These are phyloP conservation scores for Termitomyces sp. DNA, from an alignment of 768 basidiomycete species.

Conservation along the genomic window DNA sequence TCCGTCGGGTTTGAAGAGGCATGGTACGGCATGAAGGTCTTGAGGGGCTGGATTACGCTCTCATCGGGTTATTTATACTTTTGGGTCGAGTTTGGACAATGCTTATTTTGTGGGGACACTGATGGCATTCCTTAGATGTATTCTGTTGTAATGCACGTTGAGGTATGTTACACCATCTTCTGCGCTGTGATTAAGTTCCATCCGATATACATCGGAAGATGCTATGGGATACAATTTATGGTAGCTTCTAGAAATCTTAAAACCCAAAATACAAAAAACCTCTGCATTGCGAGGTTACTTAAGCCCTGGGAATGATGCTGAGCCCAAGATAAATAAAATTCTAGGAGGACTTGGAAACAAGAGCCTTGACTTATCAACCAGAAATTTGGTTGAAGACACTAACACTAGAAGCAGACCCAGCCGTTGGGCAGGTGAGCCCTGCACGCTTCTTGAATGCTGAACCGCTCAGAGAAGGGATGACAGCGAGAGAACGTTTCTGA, in stretches of 20 bases:
- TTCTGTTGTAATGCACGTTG: neutral
- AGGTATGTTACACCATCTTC: neutral
- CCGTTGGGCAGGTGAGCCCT: constrained; percentile 8
- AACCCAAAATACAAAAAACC: neutral
- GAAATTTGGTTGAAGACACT: constrained; percentile 8
- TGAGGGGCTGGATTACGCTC: neutral
- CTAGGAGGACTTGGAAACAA: neutral
- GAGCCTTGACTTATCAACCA: constrained; percentile 6
- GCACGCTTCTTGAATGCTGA: constrained; percentile 3
- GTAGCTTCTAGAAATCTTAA: no score
- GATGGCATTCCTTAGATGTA: neutral
- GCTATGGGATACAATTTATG: neutral
- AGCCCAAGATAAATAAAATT: neutral
- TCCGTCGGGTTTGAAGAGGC: constrained; percentile 55
- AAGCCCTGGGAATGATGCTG: constrained; percentile 1
- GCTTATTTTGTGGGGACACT: neutral
- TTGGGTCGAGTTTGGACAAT: neutral
- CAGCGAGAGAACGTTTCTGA: constrained; percentile 10
- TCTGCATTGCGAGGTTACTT: neutral
- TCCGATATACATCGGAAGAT: neutral
- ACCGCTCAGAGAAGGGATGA: neutral
- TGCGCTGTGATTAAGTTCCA: neutral
- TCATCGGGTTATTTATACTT: neutral
- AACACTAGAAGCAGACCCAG: neutral
- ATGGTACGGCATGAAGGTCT: constrained; percentile 43